Percentiles rank a stretch among this genome's conserved stretches.
phyloP scores from a whole-genome alignment of 2,329 filamentous ascomycete genomes.

The Dichotomopilus funicola region DNA sequence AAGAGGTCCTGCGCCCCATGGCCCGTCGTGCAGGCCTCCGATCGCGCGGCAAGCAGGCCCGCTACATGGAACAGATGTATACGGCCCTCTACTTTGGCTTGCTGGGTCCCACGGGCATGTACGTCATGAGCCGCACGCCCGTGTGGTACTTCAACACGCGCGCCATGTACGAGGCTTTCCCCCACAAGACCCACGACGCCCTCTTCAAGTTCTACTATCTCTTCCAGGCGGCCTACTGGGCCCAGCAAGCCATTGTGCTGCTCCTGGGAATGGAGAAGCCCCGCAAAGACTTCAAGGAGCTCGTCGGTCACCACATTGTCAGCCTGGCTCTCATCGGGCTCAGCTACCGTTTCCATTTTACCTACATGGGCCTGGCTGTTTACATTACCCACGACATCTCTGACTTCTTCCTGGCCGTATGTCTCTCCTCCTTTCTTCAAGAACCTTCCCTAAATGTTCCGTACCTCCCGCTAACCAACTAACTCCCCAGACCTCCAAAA shows the following conservation, averaged over 20 bases:
- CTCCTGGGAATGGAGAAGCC: conserved; percentile 85
- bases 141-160: conserved; percentile 93
- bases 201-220: conserved; percentile 94
- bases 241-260: conserved; percentile 85
- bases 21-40: conserved; percentile 64
- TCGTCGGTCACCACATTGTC: conserved; percentile 87
- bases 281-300: conserved; percentile 89
- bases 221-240: conserved; percentile 91
- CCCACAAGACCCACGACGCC: conserved; percentile 72
- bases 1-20: conserved; percentile 73
- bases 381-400: conserved; percentile 93
- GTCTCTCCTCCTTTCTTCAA: conserved; percentile 27
- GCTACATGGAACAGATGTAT: conserved; percentile 96
- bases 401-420: conserved; percentile 89
- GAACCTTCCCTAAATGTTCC: too few species aligned
- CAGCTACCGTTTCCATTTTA: conserved; percentile 95
- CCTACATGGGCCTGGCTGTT: conserved; percentile 86
- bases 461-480: too few species aligned
- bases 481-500: conserved; percentile 67
- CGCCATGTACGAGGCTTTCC: conserved; percentile 85
- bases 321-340: conserved; percentile 75
- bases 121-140: conserved; percentile 83
- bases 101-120: conserved; percentile 77
- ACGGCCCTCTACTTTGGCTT: conserved; percentile 84
- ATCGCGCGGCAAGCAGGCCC: conserved; percentile 69